Conservation (phyloP, 2,329 filamentous ascomycete species). For the Monilinia fructigena region DNA sequence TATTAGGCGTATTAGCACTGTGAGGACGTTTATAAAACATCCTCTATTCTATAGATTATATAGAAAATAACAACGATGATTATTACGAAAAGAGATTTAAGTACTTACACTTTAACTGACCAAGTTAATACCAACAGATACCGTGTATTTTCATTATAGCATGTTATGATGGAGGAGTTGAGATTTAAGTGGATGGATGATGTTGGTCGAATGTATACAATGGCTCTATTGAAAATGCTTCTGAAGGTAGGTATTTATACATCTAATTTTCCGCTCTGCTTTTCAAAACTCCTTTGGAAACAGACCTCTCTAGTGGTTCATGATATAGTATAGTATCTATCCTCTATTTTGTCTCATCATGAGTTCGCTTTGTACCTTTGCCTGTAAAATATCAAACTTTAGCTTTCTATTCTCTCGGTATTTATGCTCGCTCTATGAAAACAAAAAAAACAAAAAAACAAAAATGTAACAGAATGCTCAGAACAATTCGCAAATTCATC, state of each 20-base stretch:
- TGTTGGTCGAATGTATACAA: neutral
- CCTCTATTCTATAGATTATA: too few species aligned
- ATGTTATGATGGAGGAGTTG: neutral
- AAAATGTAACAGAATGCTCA: constrained; percentile 16
- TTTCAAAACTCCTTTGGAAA: neutral
- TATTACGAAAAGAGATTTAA: too few species aligned
- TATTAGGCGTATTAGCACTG: too few species aligned
- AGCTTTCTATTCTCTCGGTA: constrained; percentile 26
- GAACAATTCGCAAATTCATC: constrained; percentile 13
- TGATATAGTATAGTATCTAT: neutral
- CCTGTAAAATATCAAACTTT: constrained; percentile 24
- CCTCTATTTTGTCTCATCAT: constrained; percentile 32
- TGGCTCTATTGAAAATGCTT: neutral
- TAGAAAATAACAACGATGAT: too few species aligned
- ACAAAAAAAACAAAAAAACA: constrained; percentile 11
- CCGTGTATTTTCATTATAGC: neutral
- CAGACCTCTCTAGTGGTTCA: neutral
- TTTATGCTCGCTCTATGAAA: constrained; percentile 11
- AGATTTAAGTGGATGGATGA: neutral
- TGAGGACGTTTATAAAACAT: too few species aligned
- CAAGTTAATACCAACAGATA: too few species aligned
- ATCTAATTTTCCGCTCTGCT: neutral
- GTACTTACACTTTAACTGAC: too few species aligned
- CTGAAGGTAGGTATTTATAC: constrained; percentile 8
- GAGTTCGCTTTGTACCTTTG: constrained; percentile 38